These are phyloP conservation scores for Dothidotthia symphoricarpi DNA, from an alignment of 2,329 filamentous ascomycete genomes.

Conservation along the genomic window DNA sequence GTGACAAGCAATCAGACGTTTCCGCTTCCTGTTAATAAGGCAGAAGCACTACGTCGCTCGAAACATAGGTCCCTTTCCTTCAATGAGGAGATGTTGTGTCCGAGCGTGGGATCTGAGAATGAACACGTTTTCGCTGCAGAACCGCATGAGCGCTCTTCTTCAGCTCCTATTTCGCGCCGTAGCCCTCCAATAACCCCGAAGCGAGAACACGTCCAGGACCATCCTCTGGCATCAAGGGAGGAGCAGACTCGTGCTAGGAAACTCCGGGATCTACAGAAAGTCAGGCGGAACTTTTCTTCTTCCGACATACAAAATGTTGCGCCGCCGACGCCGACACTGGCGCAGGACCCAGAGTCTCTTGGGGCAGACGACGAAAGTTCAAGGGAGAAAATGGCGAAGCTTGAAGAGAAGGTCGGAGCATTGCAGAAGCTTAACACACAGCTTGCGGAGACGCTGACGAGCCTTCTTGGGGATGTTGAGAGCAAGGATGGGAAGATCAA, in stretches of 20 bases:
- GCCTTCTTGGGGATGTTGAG: constrained; percentile 24
- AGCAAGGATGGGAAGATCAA: constrained; percentile 20
- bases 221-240: constrained; percentile 24
- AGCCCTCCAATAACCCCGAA: constrained; percentile 14
- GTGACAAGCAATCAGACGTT: constrained; percentile 8
- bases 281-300: constrained; percentile 20
- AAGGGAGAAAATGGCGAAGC: constrained; percentile 12
- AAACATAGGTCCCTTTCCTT: constrained; percentile 20
- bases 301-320: constrained; percentile 8
- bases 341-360: constrained; percentile 16
- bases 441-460: constrained; percentile 26
- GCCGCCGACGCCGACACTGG: constrained; percentile 16
- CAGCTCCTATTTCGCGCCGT: constrained; percentile 13
- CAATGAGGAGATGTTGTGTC: constrained; percentile 31
- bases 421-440: constrained; percentile 29
- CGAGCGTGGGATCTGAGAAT: constrained; percentile 18
- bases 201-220: constrained; percentile 19
- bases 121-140: constrained; percentile 18
- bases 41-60: constrained; percentile 9
- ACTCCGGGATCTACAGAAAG: constrained; percentile 26
- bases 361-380: constrained; percentile 2
- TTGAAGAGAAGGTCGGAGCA: constrained; percentile 19
- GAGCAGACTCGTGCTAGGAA: constrained; percentile 26
- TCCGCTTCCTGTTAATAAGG: constrained; percentile 5
- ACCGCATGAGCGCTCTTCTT: constrained; percentile 12